phyloP scores from a whole-genome alignment of 257 asterid genomes.

The Nicotiana undulata region DNA sequence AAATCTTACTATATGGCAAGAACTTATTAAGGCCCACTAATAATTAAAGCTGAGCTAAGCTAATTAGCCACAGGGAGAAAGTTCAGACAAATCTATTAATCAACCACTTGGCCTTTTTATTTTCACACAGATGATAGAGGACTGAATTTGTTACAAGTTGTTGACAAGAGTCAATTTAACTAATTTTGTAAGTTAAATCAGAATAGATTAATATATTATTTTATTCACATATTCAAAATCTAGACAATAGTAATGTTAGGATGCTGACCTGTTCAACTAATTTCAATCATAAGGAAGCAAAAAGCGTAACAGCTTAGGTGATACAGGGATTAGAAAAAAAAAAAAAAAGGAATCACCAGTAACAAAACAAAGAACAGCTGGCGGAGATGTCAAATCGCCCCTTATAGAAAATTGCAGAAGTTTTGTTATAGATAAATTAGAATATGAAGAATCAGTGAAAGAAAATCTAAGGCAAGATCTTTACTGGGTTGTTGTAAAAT shows the following conservation, averaged over 20 bases:
- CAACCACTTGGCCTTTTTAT: constrained; percentile 3
- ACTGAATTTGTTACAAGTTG: background rate
- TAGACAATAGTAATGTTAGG: background rate
- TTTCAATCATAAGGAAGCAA: too few species aligned
- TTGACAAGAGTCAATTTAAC: background rate
- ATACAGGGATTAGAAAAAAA: background rate
- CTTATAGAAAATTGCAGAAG: background rate
- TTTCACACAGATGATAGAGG: background rate
- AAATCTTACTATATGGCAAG: background rate
- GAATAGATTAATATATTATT: background rate
- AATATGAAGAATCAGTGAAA: background rate
- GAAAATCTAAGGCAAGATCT: constrained; percentile 4
- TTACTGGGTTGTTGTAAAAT: background rate
- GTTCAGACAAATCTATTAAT: background rate
- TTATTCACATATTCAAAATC: background rate
- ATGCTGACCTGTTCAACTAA: too few species aligned
- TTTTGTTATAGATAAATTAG: background rate
- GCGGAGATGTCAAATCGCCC: background rate
- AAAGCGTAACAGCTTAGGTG: too few species aligned
- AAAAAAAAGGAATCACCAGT: background rate
- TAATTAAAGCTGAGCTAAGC: background rate
- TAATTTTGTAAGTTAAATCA: background rate
- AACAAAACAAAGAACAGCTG: background rate
- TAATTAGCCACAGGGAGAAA: background rate
- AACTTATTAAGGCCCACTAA: background rate